phyloP scores from a whole-genome alignment of 768 basidiomycete species.

The Podaxis sp. region DNA sequence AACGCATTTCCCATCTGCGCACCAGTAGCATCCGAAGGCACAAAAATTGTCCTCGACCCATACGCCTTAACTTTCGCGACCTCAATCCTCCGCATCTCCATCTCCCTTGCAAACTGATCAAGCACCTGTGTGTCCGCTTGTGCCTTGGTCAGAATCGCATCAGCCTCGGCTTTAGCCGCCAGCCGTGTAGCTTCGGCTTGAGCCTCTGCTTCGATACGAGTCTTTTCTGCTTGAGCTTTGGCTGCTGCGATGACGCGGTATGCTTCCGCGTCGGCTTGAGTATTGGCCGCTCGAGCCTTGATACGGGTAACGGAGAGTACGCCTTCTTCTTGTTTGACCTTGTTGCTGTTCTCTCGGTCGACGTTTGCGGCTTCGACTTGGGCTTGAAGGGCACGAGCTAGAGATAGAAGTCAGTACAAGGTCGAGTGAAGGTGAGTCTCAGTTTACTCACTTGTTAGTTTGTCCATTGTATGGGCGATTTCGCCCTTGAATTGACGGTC shows the following conservation, averaged over 20 bases:
- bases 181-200: conserved; percentile 75
- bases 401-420: conserved; percentile 13
- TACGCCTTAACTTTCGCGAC: conserved; percentile 59
- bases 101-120: conserved; percentile 71
- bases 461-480: conserved; percentile 81
- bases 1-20: conserved; percentile 56
- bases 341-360: conserved; percentile 83
- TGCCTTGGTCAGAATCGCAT: conserved; percentile 61
- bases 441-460: conserved; percentile 47
- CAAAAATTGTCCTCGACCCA: conserved; percentile 66
- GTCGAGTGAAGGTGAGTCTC: neutral
- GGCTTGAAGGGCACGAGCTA: conserved; percentile 74
- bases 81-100: conserved; percentile 67
- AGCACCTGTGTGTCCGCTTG: conserved; percentile 55
- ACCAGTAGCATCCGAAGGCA: conserved; percentile 57
- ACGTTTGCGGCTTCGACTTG: conserved; percentile 89
- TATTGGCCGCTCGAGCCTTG: conserved; percentile 60
- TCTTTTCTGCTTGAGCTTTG: conserved; percentile 64
- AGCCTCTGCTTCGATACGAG: conserved; percentile 73
- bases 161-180: conserved; percentile 70
- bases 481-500: conserved; percentile 89
- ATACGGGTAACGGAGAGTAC: conserved; percentile 72
- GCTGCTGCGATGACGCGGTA: conserved; percentile 72
- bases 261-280: conserved; percentile 72
- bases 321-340: conserved; percentile 83